Evolutionary conservation across 805 yeast genomes (phyloP).

Genomic region (Zygosaccharomyces rouxii): DNA sequence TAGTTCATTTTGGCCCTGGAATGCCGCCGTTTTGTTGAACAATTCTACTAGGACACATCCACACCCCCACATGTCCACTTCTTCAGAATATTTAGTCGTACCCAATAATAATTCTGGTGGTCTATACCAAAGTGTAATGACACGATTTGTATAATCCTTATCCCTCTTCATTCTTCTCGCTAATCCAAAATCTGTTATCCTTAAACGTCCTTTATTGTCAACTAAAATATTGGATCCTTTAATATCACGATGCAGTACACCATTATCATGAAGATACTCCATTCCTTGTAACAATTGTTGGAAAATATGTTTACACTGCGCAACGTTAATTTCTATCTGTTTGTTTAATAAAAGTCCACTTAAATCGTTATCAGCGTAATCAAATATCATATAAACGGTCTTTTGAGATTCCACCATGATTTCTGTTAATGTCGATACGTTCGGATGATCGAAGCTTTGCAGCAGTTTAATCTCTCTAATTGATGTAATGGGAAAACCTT

Average conservation of each 20-base stretch:
- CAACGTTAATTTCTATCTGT: conserved; percentile 53
- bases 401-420: conserved; percentile 73
- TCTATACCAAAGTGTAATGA: conserved; percentile 94
- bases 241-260: conserved; percentile 74
- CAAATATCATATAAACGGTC: conserved; percentile 83
- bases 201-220: conserved; percentile 56
- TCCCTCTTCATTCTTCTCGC: conserved; percentile 69
- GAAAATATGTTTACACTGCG: conserved; percentile 64
- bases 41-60: conserved; percentile 88
- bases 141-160: conserved; percentile 83
- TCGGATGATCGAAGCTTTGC: conserved; percentile 72
- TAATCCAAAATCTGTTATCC: conserved; percentile 78
- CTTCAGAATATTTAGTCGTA: conserved; percentile 82
- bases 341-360: conserved; percentile 83
- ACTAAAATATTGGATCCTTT: conserved; percentile 75
- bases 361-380: conserved; percentile 89
- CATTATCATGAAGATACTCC: conserved; percentile 59
- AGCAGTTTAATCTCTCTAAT: conserved; percentile 83
- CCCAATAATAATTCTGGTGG: conserved; percentile 94
- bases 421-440: conserved; percentile 76
- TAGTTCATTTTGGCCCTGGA: conserved; percentile 86
- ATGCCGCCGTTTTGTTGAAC: conserved; percentile 67
- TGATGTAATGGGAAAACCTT: conserved; percentile 95
- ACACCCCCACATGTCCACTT: conserved; percentile 95
- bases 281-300: conserved; percentile 65